These are phyloP conservation scores for Barnettozyma salicaria DNA, from an alignment of 805 yeast species.

Conservation along the genomic window DNA sequence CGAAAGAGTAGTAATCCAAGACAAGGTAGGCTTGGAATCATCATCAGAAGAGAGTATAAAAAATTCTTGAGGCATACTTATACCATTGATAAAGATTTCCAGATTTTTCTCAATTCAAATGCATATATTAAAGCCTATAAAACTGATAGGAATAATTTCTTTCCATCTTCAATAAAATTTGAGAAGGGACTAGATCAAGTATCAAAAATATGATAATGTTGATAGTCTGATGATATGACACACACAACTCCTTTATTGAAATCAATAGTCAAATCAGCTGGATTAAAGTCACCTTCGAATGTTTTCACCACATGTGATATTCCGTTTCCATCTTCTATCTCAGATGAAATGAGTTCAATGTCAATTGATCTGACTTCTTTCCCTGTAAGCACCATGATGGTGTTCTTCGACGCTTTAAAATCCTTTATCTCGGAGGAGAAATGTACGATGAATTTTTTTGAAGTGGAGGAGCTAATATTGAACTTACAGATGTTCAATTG, in stretches of 20 bases:
- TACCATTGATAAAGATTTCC: conserved; percentile 16
- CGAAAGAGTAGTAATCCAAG: neutral
- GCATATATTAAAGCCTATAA: conserved; percentile 14
- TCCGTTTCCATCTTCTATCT: neutral
- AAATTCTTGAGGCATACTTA: conserved; percentile 21
- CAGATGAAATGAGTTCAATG: neutral
- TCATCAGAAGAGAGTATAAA: conserved; percentile 20
- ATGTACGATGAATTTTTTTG: neutral
- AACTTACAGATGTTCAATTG: conserved; percentile 16
- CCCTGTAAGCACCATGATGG: conserved; percentile 8
- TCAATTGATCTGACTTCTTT: conserved; percentile 1
- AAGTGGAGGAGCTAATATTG: neutral
- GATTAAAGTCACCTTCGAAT: conserved; percentile 4
- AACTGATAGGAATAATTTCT: conserved; percentile 7
- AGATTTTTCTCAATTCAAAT: conserved; percentile 16
- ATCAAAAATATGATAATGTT: conserved; percentile 5
- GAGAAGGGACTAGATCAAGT: neutral
- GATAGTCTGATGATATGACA: conserved; percentile 32
- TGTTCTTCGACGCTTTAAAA: conserved; percentile 12
- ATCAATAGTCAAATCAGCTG: conserved; percentile 29
- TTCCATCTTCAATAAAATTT: neutral
- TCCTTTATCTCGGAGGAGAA: conserved; percentile 11
- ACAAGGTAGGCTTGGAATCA: neutral
- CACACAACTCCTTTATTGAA: conserved; percentile 29
- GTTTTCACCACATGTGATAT: neutral